A percentile compares a stretch with the other conserved stretches of the same genome.
Conservation (phyloP, 108 stramenopile genomes). For the Chaetoceros muelleri region DNA sequence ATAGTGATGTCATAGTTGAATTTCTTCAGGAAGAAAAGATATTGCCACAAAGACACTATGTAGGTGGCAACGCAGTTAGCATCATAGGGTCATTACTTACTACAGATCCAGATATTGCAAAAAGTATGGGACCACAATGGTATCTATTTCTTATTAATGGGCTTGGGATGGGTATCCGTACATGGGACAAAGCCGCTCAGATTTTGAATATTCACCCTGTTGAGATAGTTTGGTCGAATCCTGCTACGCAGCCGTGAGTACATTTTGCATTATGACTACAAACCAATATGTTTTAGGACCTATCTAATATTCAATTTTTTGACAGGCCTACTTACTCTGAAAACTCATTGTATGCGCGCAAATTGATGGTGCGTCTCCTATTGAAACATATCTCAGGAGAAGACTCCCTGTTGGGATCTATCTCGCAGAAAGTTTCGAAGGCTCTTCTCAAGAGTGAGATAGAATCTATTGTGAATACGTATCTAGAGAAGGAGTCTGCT, state of each 20-base stretch:
- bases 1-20: conserved; percentile 40
- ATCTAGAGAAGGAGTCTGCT: conserved; percentile 45
- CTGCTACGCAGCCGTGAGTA: conserved; percentile 23
- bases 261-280: not conserved
- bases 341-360: conserved; percentile 61
- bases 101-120: conserved; percentile 34
- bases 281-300: not conserved
- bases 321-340: conserved; percentile 60
- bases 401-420: conserved; percentile 20
- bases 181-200: conserved; percentile 61
- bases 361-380: conserved; percentile 61
- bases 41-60: conserved; percentile 58
- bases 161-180: conserved; percentile 53
- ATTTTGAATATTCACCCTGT: conserved; percentile 23
- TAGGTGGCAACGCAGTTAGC: conserved; percentile 64
- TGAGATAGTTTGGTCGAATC: conserved; percentile 6
- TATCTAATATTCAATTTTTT: conserved; percentile 1
- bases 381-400: conserved; percentile 29
- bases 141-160: conserved; percentile 59
- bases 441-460: conserved; percentile 57
- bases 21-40: conserved; percentile 63
- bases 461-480: conserved; percentile 39
- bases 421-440: conserved; percentile 25
- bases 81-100: conserved; percentile 61
- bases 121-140: conserved; percentile 60